phyloP scores from a whole-genome alignment of 208 protist genomes.

The Leishmania aethiopica region DNA sequence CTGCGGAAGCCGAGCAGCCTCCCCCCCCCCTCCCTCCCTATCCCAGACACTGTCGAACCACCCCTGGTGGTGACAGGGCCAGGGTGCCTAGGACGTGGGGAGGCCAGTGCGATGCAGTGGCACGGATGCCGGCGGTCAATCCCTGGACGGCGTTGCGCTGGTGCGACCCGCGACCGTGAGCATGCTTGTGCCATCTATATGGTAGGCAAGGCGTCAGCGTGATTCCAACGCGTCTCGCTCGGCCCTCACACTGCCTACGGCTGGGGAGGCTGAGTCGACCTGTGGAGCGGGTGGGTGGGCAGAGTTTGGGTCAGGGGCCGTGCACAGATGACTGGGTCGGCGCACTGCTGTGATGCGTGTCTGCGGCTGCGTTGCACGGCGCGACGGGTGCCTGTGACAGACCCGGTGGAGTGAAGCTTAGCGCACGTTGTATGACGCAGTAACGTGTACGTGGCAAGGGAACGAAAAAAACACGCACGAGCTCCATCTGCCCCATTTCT shows the following conservation, averaged over 20 bases:
- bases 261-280: not conserved
- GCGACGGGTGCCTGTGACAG: not conserved
- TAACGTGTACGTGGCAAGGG: not conserved
- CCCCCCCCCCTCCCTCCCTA: not conserved
- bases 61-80: not conserved
- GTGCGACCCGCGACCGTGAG: not conserved
- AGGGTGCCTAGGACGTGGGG: not conserved
- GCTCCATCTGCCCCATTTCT: not conserved
- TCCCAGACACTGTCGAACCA: not conserved
- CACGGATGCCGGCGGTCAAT: not conserved
- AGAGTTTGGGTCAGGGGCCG: not conserved
- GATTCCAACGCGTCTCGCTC: not conserved
- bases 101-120: not conserved
- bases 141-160: not conserved
- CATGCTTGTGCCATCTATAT: not conserved
- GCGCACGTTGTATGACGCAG: not conserved
- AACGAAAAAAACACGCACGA: not conserved
- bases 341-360: not conserved
- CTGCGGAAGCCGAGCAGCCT: not conserved
- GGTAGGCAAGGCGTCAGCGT: not conserved
- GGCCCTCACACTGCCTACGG: not conserved
- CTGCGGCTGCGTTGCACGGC: not conserved
- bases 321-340: not conserved
- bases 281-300: not conserved
- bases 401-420: not conserved